These are phyloP conservation scores for Kodamaea kakaduensis DNA, from an alignment of 805 yeast species.

Conservation along the genomic window DNA sequence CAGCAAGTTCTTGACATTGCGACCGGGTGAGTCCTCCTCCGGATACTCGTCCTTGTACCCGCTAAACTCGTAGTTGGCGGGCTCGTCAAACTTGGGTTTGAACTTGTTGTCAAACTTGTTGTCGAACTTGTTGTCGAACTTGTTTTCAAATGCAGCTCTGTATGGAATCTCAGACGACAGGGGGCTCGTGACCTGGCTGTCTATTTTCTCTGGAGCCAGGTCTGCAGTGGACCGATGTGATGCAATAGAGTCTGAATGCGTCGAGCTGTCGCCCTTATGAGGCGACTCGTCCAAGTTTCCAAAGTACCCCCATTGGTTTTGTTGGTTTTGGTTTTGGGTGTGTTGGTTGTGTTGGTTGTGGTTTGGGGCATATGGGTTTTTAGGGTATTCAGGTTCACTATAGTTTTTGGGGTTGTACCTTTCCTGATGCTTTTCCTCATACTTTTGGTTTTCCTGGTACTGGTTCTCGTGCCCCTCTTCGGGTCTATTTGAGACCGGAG, in stretches of 20 bases:
- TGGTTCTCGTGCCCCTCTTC: too few species aligned
- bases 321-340: too few species aligned
- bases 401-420: too few species aligned
- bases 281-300: too few species aligned
- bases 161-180: constrained; percentile 7
- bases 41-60: background rate
- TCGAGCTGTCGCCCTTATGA: background rate
- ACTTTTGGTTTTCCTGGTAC: too few species aligned
- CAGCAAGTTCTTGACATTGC: constrained; percentile 23
- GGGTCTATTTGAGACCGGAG: too few species aligned
- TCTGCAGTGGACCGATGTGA: constrained; percentile 9
- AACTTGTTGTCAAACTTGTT: background rate
- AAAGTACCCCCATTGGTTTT: too few species aligned
- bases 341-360: too few species aligned
- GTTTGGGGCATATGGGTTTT: too few species aligned
- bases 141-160: background rate
- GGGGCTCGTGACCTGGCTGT: constrained; percentile 8
- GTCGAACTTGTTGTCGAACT: background rate
- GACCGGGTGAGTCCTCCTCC: constrained; percentile 6
- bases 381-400: too few species aligned
- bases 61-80: background rate
- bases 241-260: constrained; percentile 5
- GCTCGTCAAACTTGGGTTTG: background rate
- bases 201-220: constrained; percentile 8
- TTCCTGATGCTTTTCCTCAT: too few species aligned